Conservation (phyloP, 2,329 filamentous ascomycete species). For the Phaeosphaeria sp. region DNA sequence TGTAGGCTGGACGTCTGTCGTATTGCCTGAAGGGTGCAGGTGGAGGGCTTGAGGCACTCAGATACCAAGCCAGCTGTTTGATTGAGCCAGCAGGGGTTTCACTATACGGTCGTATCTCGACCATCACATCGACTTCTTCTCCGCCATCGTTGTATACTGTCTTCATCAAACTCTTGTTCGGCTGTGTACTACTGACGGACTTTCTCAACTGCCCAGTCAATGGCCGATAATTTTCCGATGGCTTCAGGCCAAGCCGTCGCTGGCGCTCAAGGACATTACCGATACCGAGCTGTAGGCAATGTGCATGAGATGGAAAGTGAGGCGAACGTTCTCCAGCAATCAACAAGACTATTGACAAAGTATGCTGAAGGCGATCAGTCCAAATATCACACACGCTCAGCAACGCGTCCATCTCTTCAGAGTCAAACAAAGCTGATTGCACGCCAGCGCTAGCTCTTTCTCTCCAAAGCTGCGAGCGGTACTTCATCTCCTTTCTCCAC, state of each 20-base stretch:
- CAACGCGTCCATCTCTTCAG: constrained; percentile 13
- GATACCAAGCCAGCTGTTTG: constrained; percentile 20
- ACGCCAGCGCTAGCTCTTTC: constrained; percentile 11
- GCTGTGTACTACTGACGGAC: not conserved
- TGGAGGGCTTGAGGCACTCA: constrained; percentile 11
- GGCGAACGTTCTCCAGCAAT: constrained; percentile 13
- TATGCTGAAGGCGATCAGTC: constrained; percentile 16
- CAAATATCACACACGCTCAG: constrained; percentile 6
- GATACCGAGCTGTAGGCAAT: constrained; percentile 16
- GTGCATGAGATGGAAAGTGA: constrained; percentile 7
- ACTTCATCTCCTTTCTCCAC: constrained; percentile 19
- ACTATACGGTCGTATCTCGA: constrained; percentile 78
- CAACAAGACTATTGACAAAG: constrained; percentile 16
- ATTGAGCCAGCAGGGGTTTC: constrained; percentile 16
- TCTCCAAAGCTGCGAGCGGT: constrained; percentile 14
- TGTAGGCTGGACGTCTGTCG: constrained; percentile 7
- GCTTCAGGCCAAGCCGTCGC: constrained; percentile 10
- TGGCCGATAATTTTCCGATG: constrained; percentile 11
- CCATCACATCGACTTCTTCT: constrained; percentile 36
- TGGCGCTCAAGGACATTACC: constrained; percentile 17
- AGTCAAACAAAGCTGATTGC: constrained; percentile 11
- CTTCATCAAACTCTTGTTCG: constrained; percentile 9
- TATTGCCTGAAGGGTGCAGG: constrained; percentile 4
- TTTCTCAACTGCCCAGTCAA: constrained; percentile 14
- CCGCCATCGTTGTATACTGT: constrained; percentile 16